Evolutionary conservation across 2,329 filamentous ascomycete genomes (phyloP), one percentile per base, ranked within the genome.

Genomic region (Lasiodiplodia sp.): DNA sequence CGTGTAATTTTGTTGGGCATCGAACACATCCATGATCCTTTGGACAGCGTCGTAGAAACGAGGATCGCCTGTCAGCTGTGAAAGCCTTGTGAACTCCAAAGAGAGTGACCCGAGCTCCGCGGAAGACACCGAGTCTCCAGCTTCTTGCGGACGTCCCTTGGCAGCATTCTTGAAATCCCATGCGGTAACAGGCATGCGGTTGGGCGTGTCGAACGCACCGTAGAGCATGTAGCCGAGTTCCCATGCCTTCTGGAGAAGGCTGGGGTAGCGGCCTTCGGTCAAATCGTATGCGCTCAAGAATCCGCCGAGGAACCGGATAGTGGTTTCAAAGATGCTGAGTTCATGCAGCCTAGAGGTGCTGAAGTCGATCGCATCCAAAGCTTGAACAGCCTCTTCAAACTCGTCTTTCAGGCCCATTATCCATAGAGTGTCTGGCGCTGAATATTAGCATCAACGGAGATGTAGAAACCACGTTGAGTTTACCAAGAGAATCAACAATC

Each of bases 321-420:
- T 92, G 0, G 94, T 96, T 80, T 97, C 94, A 73, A 97, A 97
- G 8, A 97, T 86, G 18, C 93, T 94, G 56, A 97, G 95, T 57
- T 92, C 87, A 28, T 25, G 25, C 25, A 25, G 25, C 25, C 25
- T 25, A 25, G 3, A 25, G 47, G 87, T 91, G 3, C 92, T 96
- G 74, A 97, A 97, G 79, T 97, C 93, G 69, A 97, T 95, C 5
- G 87, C 80, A 68, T 85, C 85, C 23, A 94, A 88, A 3, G 86
- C 89, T 65, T 87, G 85, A 55, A 92, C 88, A 1, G 93, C 93
- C 70, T 93, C 90, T 69, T 93, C 88, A 74, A 97, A 97, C 73
- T 96, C 92, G 0, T 91, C 85, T 73, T 87, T 87, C 76, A 96
- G 75, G 31, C 88, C 92, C 87, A 95, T 94, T 73, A 97, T 94